phyloP scores from a whole-genome alignment of 345 rosid species.

The Brassica juncea region DNA sequence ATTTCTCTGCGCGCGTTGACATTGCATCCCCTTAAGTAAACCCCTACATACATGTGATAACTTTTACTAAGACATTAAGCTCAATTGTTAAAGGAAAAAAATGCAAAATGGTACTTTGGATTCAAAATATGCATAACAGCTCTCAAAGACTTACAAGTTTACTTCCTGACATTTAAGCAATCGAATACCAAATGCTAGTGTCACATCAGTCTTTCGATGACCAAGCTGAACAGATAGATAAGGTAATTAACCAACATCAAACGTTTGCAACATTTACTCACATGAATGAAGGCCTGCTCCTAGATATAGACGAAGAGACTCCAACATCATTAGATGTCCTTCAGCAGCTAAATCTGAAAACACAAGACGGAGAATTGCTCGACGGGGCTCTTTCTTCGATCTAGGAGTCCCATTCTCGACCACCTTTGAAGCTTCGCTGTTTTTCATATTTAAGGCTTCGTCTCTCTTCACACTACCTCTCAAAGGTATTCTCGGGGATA shows the following conservation, averaged over 20 bases:
- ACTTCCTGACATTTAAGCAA: conserved; percentile 1
- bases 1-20: conserved; percentile 49
- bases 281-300: conserved; percentile 81
- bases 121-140: background rate
- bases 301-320: conserved; percentile 66
- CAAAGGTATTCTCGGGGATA: conserved; percentile 57
- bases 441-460: conserved; percentile 46
- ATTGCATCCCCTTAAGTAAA: conserved; percentile 54
- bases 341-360: conserved; percentile 68
- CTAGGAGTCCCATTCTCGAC: conserved; percentile 39
- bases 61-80: conserved; percentile 28
- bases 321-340: conserved; percentile 85
- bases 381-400: conserved; percentile 54
- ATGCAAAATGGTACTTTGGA: background rate
- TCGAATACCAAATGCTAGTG: background rate
- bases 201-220: conserved; percentile 13
- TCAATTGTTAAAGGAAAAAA: background rate
- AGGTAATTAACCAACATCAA: background rate
- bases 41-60: conserved; percentile 64
- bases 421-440: conserved; percentile 50
- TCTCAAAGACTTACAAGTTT: conserved; percentile 20
- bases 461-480: conserved; percentile 47
- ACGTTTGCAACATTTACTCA: conserved; percentile 44
- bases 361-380: conserved; percentile 65
- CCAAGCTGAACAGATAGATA: conserved; percentile 8